These are phyloP conservation scores for Neonectria hederae DNA, from an alignment of 2,329 filamentous ascomycete species.

Conservation along the genomic window DNA sequence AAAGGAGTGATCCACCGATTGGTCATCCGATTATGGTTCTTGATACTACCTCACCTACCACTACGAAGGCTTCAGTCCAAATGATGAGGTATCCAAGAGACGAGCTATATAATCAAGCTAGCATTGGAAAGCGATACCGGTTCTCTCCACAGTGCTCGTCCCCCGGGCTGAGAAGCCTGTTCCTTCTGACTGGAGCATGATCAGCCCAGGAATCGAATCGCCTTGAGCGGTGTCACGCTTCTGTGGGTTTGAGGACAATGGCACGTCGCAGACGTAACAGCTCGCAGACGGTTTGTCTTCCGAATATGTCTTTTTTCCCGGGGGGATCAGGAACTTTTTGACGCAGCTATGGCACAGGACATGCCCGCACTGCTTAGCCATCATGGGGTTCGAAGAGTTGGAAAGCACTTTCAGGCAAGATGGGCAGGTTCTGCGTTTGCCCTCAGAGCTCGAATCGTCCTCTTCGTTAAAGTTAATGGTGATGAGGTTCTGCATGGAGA, in stretches of 20 bases:
- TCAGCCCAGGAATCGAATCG: conserved; percentile 74
- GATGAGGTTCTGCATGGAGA: conserved; percentile 82
- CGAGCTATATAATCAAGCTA: conserved; percentile 49
- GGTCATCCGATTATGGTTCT: conserved; percentile 77
- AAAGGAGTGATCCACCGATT: conserved; percentile 80
- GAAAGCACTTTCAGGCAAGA: conserved; percentile 84
- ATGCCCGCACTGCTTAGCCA: conserved; percentile 90
- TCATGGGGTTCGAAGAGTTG: conserved; percentile 83
- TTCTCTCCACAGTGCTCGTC: conserved; percentile 80
- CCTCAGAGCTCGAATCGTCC: conserved; percentile 56
- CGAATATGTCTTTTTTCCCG: conserved; percentile 50
- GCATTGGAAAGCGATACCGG: conserved; percentile 84
- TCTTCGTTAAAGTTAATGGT: conserved; percentile 81
- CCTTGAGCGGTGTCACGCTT: conserved; percentile 58
- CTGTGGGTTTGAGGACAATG: conserved; percentile 66
- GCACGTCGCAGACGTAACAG: conserved; percentile 89
- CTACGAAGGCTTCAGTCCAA: conserved; percentile 34
- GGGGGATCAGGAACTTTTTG: conserved; percentile 79
- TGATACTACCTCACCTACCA: conserved; percentile 47
- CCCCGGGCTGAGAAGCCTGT: conserved; percentile 94
- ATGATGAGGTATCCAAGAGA: conserved; percentile 14
- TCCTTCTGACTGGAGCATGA: conserved; percentile 84
- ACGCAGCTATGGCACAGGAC: conserved; percentile 89
- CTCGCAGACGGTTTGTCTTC: conserved; percentile 57
- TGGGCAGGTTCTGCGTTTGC: conserved; percentile 71